Evolutionary conservation across 768 basidiomycete species (phyloP).

Genomic region (Phylloporus sp.): DNA sequence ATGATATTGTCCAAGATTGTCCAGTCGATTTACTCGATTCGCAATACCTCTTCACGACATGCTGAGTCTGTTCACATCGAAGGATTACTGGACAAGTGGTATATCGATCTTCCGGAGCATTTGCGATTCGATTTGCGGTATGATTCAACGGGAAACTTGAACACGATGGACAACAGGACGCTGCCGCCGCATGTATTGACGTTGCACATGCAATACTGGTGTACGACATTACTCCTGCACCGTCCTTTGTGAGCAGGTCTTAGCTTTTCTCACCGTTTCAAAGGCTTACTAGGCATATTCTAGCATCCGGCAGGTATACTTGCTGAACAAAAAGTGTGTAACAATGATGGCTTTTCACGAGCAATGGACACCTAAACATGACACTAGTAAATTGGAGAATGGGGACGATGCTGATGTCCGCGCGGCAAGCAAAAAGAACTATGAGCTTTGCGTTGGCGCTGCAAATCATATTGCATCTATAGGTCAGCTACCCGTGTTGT

Average conservation of each 20-base stretch:
- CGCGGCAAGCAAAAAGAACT: slow-evolving; percentile 56
- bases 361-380: neutral
- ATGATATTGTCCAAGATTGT: slow-evolving; percentile 65
- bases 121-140: slow-evolving; percentile 57
- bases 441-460: slow-evolving; percentile 70
- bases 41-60: slow-evolving; percentile 51
- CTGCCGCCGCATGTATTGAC: slow-evolving; percentile 66
- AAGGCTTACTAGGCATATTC: slow-evolving; percentile 1
- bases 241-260: slow-evolving; percentile 64
- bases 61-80: slow-evolving; percentile 57
- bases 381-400: slow-evolving; percentile 34
- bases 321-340: slow-evolving; percentile 38
- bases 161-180: slow-evolving; percentile 20
- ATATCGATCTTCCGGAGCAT: slow-evolving; percentile 64
- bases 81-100: slow-evolving; percentile 68
- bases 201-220: slow-evolving; percentile 87
- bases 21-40: slow-evolving; percentile 68
- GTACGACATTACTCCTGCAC: slow-evolving; percentile 67
- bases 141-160: slow-evolving; percentile 32
- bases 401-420: slow-evolving; percentile 52
- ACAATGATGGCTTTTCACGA: neutral
- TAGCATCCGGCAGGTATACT: slow-evolving; percentile 27
- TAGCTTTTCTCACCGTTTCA: neutral
- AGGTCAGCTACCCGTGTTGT: slow-evolving; percentile 34
- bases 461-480: slow-evolving; percentile 78